Evolutionary conservation across 805 yeast genomes (phyloP).

Genomic region (Pichia deserticola): DNA sequence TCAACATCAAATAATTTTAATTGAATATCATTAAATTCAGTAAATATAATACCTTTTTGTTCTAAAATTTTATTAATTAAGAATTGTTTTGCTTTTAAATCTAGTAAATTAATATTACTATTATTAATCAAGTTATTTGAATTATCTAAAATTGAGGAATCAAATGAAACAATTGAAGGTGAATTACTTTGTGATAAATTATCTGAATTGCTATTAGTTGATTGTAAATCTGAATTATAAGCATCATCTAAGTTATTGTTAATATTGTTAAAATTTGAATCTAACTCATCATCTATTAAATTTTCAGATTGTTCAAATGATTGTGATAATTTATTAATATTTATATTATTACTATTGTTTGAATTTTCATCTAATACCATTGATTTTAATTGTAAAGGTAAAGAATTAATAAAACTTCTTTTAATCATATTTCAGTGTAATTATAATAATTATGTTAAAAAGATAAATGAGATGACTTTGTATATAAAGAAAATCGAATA

Average conservation of each 20-base stretch:
- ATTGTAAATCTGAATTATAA: too few species aligned
- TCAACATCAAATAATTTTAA: conserved; percentile 25
- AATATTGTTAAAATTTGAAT: not conserved
- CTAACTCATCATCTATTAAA: not conserved
- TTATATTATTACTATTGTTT: not conserved
- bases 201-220: too few species aligned
- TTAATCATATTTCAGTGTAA: conserved; percentile 11
- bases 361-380: conserved; percentile 6
- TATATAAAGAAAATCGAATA: not conserved
- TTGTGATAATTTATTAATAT: too few species aligned
- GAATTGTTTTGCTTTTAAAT: conserved; percentile 7
- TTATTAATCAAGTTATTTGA: not conserved
- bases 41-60: conserved; percentile 23
- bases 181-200: not conserved
- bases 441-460: not conserved
- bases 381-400: conserved; percentile 13
- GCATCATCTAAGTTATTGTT: not conserved
- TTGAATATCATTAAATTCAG: conserved; percentile 22
- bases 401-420: conserved; percentile 15
- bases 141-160: conserved; percentile 1
- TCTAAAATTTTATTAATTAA: conserved; percentile 12
- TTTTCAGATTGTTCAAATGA: not conserved
- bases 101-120: not conserved
- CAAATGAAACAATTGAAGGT: conserved; percentile 3
- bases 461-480: not conserved